A percentile compares a stretch with the other conserved stretches of the same genome.
Conservation (phyloP, 352 stramenopile genomes). For the Globisporangium apiculatum region DNA sequence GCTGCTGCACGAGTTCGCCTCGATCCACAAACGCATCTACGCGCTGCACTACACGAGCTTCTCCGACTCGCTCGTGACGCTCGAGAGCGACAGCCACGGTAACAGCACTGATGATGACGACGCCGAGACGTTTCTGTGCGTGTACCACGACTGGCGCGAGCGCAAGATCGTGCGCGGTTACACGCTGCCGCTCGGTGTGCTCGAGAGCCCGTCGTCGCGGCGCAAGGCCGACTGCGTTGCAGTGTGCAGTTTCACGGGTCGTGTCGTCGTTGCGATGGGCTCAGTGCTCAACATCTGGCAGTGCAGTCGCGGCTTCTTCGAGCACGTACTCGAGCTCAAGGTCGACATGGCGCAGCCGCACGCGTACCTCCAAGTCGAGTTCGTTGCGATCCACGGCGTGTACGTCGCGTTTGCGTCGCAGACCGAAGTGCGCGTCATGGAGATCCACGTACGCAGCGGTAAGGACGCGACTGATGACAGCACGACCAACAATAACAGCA, state of each 20-base stretch:
- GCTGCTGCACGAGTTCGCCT: conserved; percentile 74
- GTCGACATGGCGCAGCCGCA: conserved; percentile 74
- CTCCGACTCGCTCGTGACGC: conserved; percentile 78
- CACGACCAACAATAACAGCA: background rate
- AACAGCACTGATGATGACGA: conserved; percentile 19
- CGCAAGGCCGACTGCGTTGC: conserved; percentile 61
- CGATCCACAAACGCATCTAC: conserved; percentile 65
- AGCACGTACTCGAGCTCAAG: conserved; percentile 85
- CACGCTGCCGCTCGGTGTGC: conserved; percentile 68
- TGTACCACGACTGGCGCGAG: conserved; percentile 86
- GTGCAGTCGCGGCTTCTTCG: conserved; percentile 78
- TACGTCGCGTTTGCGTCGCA: conserved; percentile 71
- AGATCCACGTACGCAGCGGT: conserved; percentile 60
- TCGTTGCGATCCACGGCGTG: conserved; percentile 72
- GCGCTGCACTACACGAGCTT: conserved; percentile 82
- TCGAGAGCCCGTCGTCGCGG: conserved; percentile 47
- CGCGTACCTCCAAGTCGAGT: conserved; percentile 65
- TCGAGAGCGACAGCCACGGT: conserved; percentile 44
- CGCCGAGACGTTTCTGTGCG: conserved; percentile 75
- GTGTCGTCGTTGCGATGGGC: conserved; percentile 71
- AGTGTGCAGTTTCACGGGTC: conserved; percentile 79
- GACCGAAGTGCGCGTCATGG: conserved; percentile 76
- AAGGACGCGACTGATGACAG: conserved; percentile 17
- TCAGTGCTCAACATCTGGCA: conserved; percentile 82
- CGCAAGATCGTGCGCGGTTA: conserved; percentile 75